Conservation (phyloP, 306 rosid genomes). For the Dalbergia cochinchinensis region DNA sequence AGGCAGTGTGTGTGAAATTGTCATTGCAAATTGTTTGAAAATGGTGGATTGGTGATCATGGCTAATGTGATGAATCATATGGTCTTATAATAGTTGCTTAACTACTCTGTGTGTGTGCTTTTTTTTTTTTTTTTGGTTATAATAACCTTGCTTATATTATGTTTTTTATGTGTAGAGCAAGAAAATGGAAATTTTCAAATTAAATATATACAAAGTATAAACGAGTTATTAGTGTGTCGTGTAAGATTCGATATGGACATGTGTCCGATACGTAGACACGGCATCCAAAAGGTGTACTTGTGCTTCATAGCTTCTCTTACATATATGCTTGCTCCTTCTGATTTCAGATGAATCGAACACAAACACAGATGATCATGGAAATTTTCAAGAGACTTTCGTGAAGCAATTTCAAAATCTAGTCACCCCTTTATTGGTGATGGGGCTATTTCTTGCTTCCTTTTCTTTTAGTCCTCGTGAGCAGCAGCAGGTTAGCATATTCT, state of each 20-base stretch:
- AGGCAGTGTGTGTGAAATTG: not conserved
- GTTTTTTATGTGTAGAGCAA: not conserved
- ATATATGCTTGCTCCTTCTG: constrained; percentile 35
- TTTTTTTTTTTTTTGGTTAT: not conserved
- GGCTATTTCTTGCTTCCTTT: constrained; percentile 65
- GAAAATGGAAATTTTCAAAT: too few relatives aligned
- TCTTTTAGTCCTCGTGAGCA: constrained; percentile 69
- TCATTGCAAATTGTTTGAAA: constrained; percentile 33
- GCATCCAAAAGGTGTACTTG: too few relatives aligned
- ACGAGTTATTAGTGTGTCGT: too few relatives aligned
- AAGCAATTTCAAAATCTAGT: constrained; percentile 64
- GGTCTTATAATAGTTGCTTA: not conserved
- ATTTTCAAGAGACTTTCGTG: constrained; percentile 65
- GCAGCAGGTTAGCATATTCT: constrained; percentile 67
- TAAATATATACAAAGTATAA: too few relatives aligned
- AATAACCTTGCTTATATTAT: not conserved
- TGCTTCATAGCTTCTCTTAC: not conserved
- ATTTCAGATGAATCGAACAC: constrained; percentile 76
- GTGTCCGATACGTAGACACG: too few relatives aligned
- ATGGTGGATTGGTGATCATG: constrained; percentile 31
- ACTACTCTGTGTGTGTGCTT: not conserved
- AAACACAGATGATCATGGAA: constrained; percentile 68
- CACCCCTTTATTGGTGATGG: constrained; percentile 68
- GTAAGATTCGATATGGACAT: too few relatives aligned
- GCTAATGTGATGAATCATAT: not conserved